These are phyloP conservation scores for Rhododendron williamsianum DNA, from an alignment of 148 eudicot genomes.

Conservation along the genomic window DNA sequence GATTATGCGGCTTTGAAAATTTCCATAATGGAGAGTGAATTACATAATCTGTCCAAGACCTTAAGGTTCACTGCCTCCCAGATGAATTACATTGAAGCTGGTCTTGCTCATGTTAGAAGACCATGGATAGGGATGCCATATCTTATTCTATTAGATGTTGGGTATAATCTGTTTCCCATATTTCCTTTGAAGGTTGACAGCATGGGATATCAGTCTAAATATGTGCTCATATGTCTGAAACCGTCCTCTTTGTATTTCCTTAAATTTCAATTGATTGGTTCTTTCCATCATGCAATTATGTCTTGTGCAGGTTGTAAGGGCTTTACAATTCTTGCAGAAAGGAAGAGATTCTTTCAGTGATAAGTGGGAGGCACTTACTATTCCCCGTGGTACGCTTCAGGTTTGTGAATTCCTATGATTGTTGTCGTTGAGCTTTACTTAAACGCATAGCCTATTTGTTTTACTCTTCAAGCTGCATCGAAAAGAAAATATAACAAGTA, in stretches of 20 bases:
- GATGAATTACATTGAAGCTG: not conserved
- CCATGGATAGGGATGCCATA: not conserved
- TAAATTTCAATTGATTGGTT: not conserved
- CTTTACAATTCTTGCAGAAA: slow-evolving; percentile 62
- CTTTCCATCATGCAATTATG: not conserved
- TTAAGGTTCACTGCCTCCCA: not conserved
- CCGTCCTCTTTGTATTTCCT: not conserved
- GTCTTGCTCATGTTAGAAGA: not conserved
- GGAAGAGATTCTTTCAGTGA: slow-evolving; percentile 54
- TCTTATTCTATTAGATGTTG: not conserved
- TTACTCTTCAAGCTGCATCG: not conserved
- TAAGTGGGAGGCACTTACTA: slow-evolving; percentile 70
- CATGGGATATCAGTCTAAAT: not conserved
- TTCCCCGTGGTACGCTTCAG: slow-evolving; percentile 99
- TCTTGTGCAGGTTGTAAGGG: slow-evolving; percentile 81
- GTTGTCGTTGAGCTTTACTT: not conserved
- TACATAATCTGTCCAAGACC: not conserved
- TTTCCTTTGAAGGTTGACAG: not conserved
- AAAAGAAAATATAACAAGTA: not conserved
- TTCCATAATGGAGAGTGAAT: not conserved
- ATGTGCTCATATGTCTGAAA: not conserved
- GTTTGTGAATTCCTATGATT: slow-evolving; percentile 42
- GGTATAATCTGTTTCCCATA: not conserved
- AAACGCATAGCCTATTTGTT: not conserved
- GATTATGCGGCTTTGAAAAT: not conserved